Percentiles rank a stretch among this genome's conserved stretches.
phyloP scores from a whole-genome alignment of 331 rosid species.

The Spiraea crenata region DNA sequence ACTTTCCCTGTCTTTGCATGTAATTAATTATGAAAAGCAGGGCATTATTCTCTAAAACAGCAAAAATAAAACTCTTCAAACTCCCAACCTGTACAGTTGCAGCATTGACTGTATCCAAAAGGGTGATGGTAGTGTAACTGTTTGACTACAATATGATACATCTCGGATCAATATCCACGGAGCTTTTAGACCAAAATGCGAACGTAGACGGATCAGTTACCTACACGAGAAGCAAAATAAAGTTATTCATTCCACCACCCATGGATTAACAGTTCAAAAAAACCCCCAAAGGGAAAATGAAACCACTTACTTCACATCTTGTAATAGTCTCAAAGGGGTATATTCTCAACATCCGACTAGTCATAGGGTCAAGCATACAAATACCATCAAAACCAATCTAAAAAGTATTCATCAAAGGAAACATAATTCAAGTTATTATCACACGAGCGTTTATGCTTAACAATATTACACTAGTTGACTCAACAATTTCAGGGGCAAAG shows the following conservation, averaged over 20 bases:
- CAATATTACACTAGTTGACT: too few species aligned
- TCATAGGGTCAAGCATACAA: constrained; percentile 86
- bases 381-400: constrained; percentile 96
- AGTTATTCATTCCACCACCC: constrained; percentile 8
- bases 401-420: constrained; percentile 1
- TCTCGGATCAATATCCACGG: constrained; percentile 89
- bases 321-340: constrained; percentile 85
- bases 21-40: background rate
- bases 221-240: constrained; percentile 29
- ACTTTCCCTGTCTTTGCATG: background rate
- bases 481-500: too few species aligned
- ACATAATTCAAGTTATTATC: too few species aligned
- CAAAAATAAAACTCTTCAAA: background rate
- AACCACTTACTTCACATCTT: constrained; percentile 81
- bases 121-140: constrained; percentile 88
- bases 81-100: constrained; percentile 80
- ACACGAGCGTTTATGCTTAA: too few species aligned
- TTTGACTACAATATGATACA: constrained; percentile 92
- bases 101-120: constrained; percentile 92
- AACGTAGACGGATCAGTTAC: constrained; percentile 74
- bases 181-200: constrained; percentile 96
- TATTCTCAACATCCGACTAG: constrained; percentile 76
- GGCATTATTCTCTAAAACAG: background rate
- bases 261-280: background rate
- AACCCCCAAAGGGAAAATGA: constrained; percentile 1